These are phyloP conservation scores for Zasmidium angulare DNA, from an alignment of 2,329 filamentous ascomycete species.

Conservation along the genomic window DNA sequence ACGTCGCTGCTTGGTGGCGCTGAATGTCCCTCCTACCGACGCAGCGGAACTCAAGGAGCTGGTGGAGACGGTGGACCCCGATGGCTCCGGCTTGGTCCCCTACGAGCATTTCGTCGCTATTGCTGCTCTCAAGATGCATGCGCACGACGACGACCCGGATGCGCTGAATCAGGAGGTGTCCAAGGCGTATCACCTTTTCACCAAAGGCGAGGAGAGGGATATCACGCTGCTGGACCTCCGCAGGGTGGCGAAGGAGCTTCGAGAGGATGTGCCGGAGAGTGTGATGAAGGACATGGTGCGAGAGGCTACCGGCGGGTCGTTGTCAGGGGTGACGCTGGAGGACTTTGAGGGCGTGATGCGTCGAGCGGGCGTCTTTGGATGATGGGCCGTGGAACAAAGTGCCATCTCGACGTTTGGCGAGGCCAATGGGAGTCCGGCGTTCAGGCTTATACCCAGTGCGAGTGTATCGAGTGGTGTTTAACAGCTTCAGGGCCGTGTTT, in stretches of 20 bases:
- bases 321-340: slow-evolving; percentile 69
- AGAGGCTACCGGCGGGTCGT: slow-evolving; percentile 83
- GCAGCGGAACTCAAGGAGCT: slow-evolving; percentile 72
- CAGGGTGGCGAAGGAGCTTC: slow-evolving; percentile 75
- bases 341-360: slow-evolving; percentile 88
- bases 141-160: slow-evolving; percentile 42
- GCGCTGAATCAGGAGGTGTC: slow-evolving; percentile 67
- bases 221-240: slow-evolving; percentile 80
- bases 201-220: slow-evolving; percentile 56
- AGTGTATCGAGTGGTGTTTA: neutral
- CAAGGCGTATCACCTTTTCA: slow-evolving; percentile 81
- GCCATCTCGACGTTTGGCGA: neutral
- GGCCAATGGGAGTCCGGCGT: neutral
- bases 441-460: neutral
- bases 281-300: slow-evolving; percentile 89
- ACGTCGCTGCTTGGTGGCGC: slow-evolving; percentile 58
- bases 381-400: slow-evolving; percentile 33
- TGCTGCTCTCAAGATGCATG: slow-evolving; percentile 79
- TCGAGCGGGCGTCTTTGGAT: slow-evolving; percentile 78
- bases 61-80: slow-evolving; percentile 78
- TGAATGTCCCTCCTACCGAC: slow-evolving; percentile 69
- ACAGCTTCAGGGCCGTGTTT: neutral
- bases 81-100: slow-evolving; percentile 71
- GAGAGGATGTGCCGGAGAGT: slow-evolving; percentile 81
- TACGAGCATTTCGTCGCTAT: slow-evolving; percentile 85